A percentile compares a stretch with the other conserved stretches of the same genome.
Evolutionary conservation across 2,329 filamentous ascomycete species (phyloP).

Genomic region (Fusarium acutatum): DNA sequence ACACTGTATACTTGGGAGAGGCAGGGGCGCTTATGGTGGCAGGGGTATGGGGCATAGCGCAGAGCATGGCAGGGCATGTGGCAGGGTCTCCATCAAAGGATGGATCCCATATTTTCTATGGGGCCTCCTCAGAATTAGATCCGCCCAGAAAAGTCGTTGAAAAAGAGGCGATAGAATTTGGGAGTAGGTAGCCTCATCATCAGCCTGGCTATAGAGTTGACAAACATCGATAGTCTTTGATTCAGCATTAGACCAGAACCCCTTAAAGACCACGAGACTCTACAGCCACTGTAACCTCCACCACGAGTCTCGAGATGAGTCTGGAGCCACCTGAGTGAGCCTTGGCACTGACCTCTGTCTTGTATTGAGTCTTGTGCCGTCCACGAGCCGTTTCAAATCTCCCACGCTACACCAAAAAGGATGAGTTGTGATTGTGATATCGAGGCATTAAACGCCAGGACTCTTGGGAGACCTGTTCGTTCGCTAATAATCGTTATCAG

Average conservation of each 20-base stretch:
- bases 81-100: slow-evolving; percentile 19
- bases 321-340: slow-evolving; percentile 22
- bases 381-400: slow-evolving; percentile 26
- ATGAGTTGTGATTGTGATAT: background rate
- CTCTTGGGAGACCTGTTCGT: background rate
- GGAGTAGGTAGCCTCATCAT: background rate
- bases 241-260: background rate
- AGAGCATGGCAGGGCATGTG: slow-evolving; percentile 12
- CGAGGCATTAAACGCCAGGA: slow-evolving; percentile 1
- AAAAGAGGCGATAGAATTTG: slow-evolving; percentile 25
- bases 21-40: slow-evolving; percentile 28
- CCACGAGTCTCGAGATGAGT: slow-evolving; percentile 11
- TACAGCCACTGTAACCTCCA: slow-evolving; percentile 2
- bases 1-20: slow-evolving; percentile 33
- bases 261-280: background rate
- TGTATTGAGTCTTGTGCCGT: slow-evolving; percentile 5
- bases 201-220: slow-evolving; percentile 2
- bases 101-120: slow-evolving; percentile 5
- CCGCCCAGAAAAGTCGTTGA: slow-evolving; percentile 16
- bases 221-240: background rate
- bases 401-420: slow-evolving; percentile 5
- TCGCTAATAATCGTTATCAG: background rate
- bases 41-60: slow-evolving; percentile 13
- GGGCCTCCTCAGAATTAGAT: background rate
- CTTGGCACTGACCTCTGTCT: slow-evolving; percentile 23